A percentile compares a stretch with the other conserved stretches of the same genome.
Conservation (phyloP, 1,139 yeast species). For the Scheffersomyces lignicola region DNA sequence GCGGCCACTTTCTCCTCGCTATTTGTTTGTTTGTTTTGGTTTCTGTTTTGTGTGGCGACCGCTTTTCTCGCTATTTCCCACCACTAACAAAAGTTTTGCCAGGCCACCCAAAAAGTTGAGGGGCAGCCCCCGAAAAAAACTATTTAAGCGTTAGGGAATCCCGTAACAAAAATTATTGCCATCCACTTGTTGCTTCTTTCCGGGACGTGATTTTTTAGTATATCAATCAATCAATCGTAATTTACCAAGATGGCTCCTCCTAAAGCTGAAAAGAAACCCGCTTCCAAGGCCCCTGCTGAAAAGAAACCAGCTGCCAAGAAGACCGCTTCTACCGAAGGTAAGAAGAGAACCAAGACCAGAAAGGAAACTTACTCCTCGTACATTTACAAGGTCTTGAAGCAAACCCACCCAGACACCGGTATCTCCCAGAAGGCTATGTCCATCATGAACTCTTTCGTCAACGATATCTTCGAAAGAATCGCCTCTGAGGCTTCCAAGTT, state of each 20-base stretch:
- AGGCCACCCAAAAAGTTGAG: no score
- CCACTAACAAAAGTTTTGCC: no score
- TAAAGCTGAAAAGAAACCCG: constrained; percentile 97
- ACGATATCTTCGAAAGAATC: constrained; percentile 92
- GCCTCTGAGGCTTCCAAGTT: constrained; percentile 98
- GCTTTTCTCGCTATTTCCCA: no score
- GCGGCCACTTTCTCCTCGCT: no score
- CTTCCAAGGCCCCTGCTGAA: constrained; percentile 98
- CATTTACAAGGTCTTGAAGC: constrained; percentile 97
- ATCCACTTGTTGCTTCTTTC: constrained; percentile 9
- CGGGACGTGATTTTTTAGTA: constrained; percentile 9
- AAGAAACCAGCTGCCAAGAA: constrained; percentile 96
- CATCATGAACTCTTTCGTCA: constrained; percentile 97
- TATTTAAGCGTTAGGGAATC: no score
- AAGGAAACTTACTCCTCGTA: constrained; percentile 98
- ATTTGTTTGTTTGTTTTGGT: no score
- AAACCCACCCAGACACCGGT: constrained; percentile 99
- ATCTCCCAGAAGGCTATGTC: constrained; percentile 99
- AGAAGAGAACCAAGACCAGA: constrained; percentile 96
- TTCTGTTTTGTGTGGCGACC: no score
- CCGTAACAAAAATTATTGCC: constrained; percentile 6
- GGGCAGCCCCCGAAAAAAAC: no score
- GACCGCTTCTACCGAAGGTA: constrained; percentile 79
- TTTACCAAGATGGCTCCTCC: constrained; percentile 81
- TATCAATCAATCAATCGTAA: constrained; percentile 15